Evolutionary conservation across 1,139 yeast species (phyloP).

Genomic region (Blastobotrys illinoisensis): DNA sequence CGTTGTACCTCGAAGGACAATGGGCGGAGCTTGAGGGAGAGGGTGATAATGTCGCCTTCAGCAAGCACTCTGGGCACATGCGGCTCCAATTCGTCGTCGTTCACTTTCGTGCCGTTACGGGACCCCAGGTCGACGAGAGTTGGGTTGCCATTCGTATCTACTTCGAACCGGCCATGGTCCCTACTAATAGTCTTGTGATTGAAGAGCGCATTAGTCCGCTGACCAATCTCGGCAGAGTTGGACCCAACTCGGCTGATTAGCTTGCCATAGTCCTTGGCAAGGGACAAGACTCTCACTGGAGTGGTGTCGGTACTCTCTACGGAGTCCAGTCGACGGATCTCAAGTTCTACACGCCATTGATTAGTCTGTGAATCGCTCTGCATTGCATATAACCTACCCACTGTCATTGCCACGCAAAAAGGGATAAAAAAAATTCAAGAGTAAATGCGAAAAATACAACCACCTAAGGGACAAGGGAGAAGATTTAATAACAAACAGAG

Average conservation of each 20-base stretch:
- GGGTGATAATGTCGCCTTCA: not conserved
- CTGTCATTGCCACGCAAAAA: not conserved
- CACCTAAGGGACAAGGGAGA: not conserved
- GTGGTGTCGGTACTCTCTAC: not conserved
- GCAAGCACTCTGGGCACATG: not conserved
- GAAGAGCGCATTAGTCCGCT: constrained; percentile 15
- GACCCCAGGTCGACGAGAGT: constrained; percentile 17
- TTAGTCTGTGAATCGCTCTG: not conserved
- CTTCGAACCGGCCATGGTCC: constrained; percentile 18
- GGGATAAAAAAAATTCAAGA: not conserved
- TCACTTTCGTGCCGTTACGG: constrained; percentile 18
- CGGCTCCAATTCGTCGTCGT: constrained; percentile 9
- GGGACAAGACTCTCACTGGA: not conserved
- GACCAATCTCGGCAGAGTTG: not conserved
- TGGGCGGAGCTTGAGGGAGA: not conserved
- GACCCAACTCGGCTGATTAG: not conserved
- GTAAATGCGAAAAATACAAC: not conserved
- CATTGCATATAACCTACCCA: not conserved
- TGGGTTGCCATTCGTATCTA: constrained; percentile 11
- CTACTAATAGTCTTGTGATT: constrained; percentile 18
- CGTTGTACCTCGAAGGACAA: not conserved
- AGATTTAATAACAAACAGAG: not conserved
- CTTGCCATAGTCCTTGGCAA: not conserved
- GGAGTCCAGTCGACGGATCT: not conserved
- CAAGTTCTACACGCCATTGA: not conserved